Evolutionary conservation across 768 basidiomycete genomes (phyloP).

Genomic region (Psilocybe cyanescens): DNA sequence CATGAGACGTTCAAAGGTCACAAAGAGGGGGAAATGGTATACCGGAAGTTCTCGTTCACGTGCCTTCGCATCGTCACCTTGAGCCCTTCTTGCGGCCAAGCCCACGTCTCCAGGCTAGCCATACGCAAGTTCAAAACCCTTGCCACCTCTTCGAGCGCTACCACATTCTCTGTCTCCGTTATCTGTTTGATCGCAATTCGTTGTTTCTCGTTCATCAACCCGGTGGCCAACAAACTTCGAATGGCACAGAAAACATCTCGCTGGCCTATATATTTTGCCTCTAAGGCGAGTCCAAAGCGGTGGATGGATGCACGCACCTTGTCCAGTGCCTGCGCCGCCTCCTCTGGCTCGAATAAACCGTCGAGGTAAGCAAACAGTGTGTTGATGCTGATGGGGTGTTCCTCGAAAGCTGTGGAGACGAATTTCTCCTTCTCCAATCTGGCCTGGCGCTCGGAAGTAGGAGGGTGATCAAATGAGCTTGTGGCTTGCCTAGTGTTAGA

Average conservation of each 20-base stretch:
- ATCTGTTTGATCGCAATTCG: constrained; percentile 43
- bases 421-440: constrained; percentile 42
- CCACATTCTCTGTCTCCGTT: constrained; percentile 38
- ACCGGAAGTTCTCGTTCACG: constrained; percentile 49
- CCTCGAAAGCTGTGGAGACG: constrained; percentile 43
- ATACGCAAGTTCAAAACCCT: constrained; percentile 51
- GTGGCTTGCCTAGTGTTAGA: no score
- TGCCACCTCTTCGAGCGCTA: constrained; percentile 41
- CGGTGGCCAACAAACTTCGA: constrained; percentile 35
- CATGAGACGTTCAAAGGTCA: neutral
- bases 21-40: neutral
- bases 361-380: constrained; percentile 37
- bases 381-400: constrained; percentile 32
- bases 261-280: constrained; percentile 25
- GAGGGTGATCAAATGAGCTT: no score
- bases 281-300: constrained; percentile 29
- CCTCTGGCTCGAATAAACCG: constrained; percentile 37
- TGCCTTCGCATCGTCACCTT: constrained; percentile 46
- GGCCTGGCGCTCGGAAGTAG: constrained; percentile 36
- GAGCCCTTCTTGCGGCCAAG: constrained; percentile 46
- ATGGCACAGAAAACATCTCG: constrained; percentile 34
- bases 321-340: constrained; percentile 31
- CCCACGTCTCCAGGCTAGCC: constrained; percentile 41
- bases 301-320: constrained; percentile 31
- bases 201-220: constrained; percentile 42